Conservation (phyloP, 257 asterid genomes). For the Anisodus tanguticus region DNA sequence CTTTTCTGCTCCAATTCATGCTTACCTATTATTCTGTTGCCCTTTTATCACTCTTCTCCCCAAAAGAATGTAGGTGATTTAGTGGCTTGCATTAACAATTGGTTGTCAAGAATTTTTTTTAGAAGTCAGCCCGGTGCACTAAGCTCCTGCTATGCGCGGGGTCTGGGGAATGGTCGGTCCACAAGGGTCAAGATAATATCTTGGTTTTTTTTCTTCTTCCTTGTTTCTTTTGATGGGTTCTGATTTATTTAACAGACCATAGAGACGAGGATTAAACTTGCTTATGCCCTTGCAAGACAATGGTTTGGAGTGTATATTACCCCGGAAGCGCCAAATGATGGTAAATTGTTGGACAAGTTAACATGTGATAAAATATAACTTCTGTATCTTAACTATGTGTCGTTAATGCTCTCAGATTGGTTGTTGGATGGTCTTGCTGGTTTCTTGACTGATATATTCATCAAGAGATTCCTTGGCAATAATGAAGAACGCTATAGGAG, state of each 20-base stretch:
- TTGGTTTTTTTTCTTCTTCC: conserved; percentile 28
- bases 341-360: conserved; percentile 43
- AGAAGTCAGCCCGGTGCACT: too few species aligned
- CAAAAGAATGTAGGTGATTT: conserved; percentile 10
- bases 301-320: conserved; percentile 97
- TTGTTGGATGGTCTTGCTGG: conserved; percentile 98
- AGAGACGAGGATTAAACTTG: conserved; percentile 89
- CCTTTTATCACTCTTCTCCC: background rate
- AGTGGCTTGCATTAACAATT: conserved; percentile 25
- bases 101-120: background rate
- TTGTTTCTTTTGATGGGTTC: conserved; percentile 42
- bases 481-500: conserved; percentile 97
- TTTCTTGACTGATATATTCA: conserved; percentile 82
- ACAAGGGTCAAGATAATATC: background rate
- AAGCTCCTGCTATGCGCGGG: too few species aligned
- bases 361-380: background rate
- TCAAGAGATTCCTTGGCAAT: conserved; percentile 87
- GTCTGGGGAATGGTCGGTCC: too few species aligned
- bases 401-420: conserved; percentile 72
- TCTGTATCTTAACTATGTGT: conserved; percentile 41
- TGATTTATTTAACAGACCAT: conserved; percentile 69
- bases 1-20: background rate
- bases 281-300: conserved; percentile 94
- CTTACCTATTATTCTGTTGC: background rate
- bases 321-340: conserved; percentile 88